phyloP scores from a whole-genome alignment of 805 yeast genomes.

The Ogataea polymorpha region DNA sequence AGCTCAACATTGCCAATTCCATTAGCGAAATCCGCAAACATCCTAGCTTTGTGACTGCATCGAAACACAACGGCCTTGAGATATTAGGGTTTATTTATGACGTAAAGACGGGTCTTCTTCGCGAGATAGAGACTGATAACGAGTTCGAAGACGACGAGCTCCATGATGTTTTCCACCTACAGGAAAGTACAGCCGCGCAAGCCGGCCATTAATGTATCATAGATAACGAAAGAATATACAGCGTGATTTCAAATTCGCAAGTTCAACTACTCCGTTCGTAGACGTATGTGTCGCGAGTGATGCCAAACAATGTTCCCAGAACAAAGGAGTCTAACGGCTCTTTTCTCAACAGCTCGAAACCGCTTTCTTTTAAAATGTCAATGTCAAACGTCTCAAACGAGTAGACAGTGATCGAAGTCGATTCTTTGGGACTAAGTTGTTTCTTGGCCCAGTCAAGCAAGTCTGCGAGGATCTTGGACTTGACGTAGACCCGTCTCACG shows the following conservation, averaged over 20 bases:
- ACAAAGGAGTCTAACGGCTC: conserved; percentile 9
- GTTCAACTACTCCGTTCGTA: conserved; percentile 2
- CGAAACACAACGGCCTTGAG: conserved; percentile 59
- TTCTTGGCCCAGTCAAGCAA: conserved; percentile 58
- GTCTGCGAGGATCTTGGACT: conserved; percentile 62
- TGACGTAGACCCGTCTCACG: conserved; percentile 63
- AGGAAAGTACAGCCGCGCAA: conserved; percentile 13
- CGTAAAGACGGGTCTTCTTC: conserved; percentile 68
- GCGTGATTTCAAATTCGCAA: neutral
- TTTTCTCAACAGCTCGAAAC: conserved; percentile 39
- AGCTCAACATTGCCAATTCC: conserved; percentile 72
- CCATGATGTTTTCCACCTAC: conserved; percentile 28
- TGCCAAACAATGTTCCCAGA: conserved; percentile 17
- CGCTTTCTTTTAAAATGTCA: conserved; percentile 37
- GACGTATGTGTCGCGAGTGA: conserved; percentile 20
- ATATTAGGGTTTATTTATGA: conserved; percentile 85
- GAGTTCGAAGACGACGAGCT: conserved; percentile 21
- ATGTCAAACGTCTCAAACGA: conserved; percentile 47
- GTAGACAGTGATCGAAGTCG: conserved; percentile 46
- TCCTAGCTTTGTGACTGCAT: conserved; percentile 66
- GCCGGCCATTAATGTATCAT: conserved; percentile 3
- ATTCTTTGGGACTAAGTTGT: conserved; percentile 38
- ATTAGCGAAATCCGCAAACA: conserved; percentile 63
- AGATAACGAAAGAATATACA: conserved; percentile 6
- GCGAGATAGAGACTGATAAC: conserved; percentile 30